Evolutionary conservation across 345 rosid species (phyloP), one percentile per base, ranked within the genome.

Genomic region (Populus deltoides): DNA sequence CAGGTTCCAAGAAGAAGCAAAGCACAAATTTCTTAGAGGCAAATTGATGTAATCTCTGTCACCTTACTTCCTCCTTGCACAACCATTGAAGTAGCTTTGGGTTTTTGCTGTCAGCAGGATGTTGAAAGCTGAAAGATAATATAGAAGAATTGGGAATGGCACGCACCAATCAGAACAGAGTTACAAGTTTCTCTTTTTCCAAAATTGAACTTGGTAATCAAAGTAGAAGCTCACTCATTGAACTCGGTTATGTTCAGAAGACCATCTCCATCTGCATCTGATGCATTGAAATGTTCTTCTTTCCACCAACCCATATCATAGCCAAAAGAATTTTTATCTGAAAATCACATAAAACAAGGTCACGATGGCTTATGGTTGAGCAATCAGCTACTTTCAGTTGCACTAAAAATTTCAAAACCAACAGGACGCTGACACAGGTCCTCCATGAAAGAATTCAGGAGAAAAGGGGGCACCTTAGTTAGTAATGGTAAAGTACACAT

Each of bases 241-340:
- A 97, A 97, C 88, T 97, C 97, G 0, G 95, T 92, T 75, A 92
- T 73, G 83, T 97, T 91, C 83, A 97, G 80, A 22, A 89, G 84
- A 63, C 97, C 97, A 89, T 97, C 97, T 83, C 96, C 97, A 86
- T 92, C 88, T 8, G 83, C 94, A 92, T 97, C 99, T 27, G 99
- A 90, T 72, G 97, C 97, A 83, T 91, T 92, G 75, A 97, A 97
- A 86, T 97, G 99, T 80, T 91, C 97, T 84, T 89, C 95, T 84
- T 87, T 94, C 99, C 98, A 94, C 99, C 99, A 97, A 70, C 97
- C 99, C 95, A 94, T 97, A 29, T 92, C 92, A 82, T 86, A 85
- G 61, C 94, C 97, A 84, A 90, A 89, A 35, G 97, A 83, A 74
- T 81, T 75, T 5, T 89, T 86, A 82, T 89, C 98, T 92, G 80